Conservation (phyloP, 805 yeast genomes). For the Kuraishia ogatae region DNA sequence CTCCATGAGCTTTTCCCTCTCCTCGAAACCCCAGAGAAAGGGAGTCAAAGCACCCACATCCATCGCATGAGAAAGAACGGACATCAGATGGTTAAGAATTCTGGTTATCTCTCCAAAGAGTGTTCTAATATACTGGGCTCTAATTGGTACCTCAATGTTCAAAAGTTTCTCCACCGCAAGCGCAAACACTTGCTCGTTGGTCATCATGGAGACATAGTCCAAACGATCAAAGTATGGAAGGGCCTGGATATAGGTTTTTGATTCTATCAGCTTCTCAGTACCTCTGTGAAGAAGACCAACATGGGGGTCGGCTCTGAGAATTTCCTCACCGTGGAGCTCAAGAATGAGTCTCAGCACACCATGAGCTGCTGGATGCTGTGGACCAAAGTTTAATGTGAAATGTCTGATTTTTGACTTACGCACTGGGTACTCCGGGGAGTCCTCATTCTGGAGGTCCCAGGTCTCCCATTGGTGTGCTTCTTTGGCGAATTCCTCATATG, state of each 20-base stretch:
- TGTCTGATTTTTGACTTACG: conserved; percentile 59
- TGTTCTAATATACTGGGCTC: conserved; percentile 81
- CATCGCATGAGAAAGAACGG: conserved; percentile 82
- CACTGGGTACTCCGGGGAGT: conserved; percentile 25
- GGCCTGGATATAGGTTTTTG: conserved; percentile 82
- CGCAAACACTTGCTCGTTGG: conserved; percentile 79
- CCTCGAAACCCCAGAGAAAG: conserved; percentile 91
- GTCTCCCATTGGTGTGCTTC: conserved; percentile 25
- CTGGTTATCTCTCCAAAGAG: conserved; percentile 84
- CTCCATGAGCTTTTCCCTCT: conserved; percentile 88
- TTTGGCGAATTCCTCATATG: conserved; percentile 23
- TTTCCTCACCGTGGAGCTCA: conserved; percentile 85
- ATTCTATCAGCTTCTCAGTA: conserved; percentile 80
- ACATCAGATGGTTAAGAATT: conserved; percentile 77
- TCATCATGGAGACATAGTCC: conserved; percentile 84
- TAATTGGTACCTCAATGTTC: conserved; percentile 76
- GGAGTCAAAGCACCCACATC: conserved; percentile 94
- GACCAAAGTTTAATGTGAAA: conserved; percentile 86
- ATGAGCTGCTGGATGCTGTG: conserved; percentile 94
- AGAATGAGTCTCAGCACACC: conserved; percentile 82
- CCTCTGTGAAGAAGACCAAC: conserved; percentile 85
- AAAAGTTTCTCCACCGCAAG: conserved; percentile 79
- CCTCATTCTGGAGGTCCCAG: conserved; percentile 24
- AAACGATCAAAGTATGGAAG: conserved; percentile 82
- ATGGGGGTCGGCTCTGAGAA: conserved; percentile 81